These are phyloP conservation scores for Aciculoconidium aculeatum DNA, from an alignment of 805 yeast species.

Conservation along the genomic window DNA sequence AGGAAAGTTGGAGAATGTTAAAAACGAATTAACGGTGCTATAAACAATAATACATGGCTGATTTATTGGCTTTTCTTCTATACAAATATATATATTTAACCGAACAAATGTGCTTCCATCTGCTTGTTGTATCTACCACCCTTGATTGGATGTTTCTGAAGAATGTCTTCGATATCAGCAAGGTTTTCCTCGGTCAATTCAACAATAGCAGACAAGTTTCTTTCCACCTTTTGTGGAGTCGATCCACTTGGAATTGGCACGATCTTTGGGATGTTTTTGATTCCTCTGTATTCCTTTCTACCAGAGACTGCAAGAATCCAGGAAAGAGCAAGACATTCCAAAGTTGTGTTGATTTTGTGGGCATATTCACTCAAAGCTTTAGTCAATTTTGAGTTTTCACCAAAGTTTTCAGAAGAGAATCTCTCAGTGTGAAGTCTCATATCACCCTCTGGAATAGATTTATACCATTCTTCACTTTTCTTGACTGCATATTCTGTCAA, in stretches of 20 bases:
- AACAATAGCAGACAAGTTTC: conserved; percentile 45
- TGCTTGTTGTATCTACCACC: conserved; percentile 48
- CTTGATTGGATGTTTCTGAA: conserved; percentile 36
- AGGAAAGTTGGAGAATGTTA: conserved; percentile 2
- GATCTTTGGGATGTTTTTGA: conserved; percentile 44
- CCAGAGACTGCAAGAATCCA: conserved; percentile 60
- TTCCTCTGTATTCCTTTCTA: conserved; percentile 42
- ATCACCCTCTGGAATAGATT: conserved; percentile 53
- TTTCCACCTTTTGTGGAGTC: conserved; percentile 49
- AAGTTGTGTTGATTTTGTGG: conserved; percentile 41
- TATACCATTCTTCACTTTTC: conserved; percentile 21
- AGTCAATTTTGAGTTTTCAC: conserved; percentile 47
- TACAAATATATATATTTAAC: background rate
- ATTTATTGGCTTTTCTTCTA: too few species aligned
- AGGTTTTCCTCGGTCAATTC: conserved; percentile 52
- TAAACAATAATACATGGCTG: too few species aligned
- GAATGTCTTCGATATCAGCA: conserved; percentile 41
- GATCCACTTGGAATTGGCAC: conserved; percentile 82
- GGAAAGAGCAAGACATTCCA: conserved; percentile 46
- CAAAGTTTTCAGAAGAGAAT: conserved; percentile 52
- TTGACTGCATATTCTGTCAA: conserved; percentile 57
- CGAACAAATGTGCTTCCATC: background rate
- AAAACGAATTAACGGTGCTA: conserved; percentile 2
- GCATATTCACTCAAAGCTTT: conserved; percentile 47
- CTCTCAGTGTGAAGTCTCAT: conserved; percentile 46